Evolutionary conservation across 2,329 filamentous ascomycete species (phyloP), one percentile per base, ranked within the genome.

Genomic region (Botryosphaeria agaves): DNA sequence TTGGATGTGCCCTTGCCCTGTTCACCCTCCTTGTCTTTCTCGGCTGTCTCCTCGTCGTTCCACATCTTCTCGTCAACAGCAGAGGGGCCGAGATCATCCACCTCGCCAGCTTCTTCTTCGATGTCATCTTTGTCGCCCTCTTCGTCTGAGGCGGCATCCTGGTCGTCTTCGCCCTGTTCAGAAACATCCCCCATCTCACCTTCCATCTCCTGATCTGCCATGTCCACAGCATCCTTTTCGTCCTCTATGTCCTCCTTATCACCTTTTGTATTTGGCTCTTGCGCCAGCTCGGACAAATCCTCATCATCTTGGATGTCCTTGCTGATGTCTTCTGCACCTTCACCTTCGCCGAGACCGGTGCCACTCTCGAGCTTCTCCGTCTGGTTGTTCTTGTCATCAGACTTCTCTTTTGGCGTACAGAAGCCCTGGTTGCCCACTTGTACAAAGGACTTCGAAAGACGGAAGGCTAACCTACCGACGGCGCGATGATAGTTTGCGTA

Each of bases 41-140:
- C 74, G 28, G 85, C 73, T 26, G 85, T 68, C 26, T 82, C 76
- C 27, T 76, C 74, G 23, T 84, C 85, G 53, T 98, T 85, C 89
- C 89, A 98, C 69, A 95, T 84, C 62, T 95, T 98, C 58, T 98
- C 91, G 48, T 98, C 91, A 1, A 95, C 79, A 14, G 87, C 81
- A 11, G 74, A 79, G 8, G 83, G 77, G 42, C 93, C 87, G 25
- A 93, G 62, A 44, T 92, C 83, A 55, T 94, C 82, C 7, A 95
- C 84, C 44, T 84, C 79, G 1, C 85, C 89, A 4, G 79, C 70
- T 53, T 95, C 83, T 43, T 93, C 85, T 39, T 94, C 84, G 48
- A 91, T 76, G 30, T 61, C 57, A 7, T 82, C 76, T n/a, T 76
- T 61, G 18, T 74, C 68, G 26, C 73, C 69, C 16, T 79, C 67